Evolutionary conservation across 1,139 yeast species (phyloP).

Genomic region (Yamadazyma mexicana): DNA sequence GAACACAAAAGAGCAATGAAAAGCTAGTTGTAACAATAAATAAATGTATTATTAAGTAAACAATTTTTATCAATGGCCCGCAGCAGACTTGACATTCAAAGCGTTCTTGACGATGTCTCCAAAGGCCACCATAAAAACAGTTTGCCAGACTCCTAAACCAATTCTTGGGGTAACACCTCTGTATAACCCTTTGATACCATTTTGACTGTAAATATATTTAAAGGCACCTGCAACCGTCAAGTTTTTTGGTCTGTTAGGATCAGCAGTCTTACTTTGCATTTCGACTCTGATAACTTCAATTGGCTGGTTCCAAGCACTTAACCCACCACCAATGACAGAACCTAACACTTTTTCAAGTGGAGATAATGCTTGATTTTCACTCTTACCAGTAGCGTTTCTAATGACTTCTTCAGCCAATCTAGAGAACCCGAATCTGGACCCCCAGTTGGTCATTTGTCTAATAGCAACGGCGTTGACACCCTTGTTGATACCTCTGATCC

Average conservation of each 20-base stretch:
- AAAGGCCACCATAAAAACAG: constrained; percentile 98
- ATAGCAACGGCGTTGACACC: constrained; percentile 99
- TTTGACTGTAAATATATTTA: constrained; percentile 75
- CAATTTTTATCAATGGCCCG: constrained; percentile 29
- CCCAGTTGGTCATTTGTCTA: constrained; percentile 99
- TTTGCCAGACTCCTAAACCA: constrained; percentile 97
- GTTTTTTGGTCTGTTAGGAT: constrained; percentile 94
- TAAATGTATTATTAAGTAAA: constrained; percentile 1
- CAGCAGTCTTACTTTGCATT: constrained; percentile 91
- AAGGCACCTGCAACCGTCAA: constrained; percentile 78
- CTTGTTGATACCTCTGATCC: constrained; percentile 90
- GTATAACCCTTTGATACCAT: constrained; percentile 88
- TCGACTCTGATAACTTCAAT: constrained; percentile 96
- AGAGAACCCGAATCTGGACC: constrained; percentile 90
- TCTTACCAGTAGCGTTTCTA: constrained; percentile 61
- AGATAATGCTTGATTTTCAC: constrained; percentile 59
- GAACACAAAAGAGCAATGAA: no score
- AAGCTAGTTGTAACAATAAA: constrained; percentile 1
- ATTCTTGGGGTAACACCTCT: constrained; percentile 97
- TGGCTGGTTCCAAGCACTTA: constrained; percentile 98
- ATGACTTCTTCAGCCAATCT: constrained; percentile 89
- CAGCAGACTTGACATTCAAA: constrained; percentile 42
- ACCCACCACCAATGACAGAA: constrained; percentile 94
- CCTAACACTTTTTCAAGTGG: constrained; percentile 82
- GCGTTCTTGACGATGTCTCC: constrained; percentile 73